These are phyloP conservation scores for Agrostemma githago DNA, from an alignment of 148 eudicot genomes.

Conservation along the genomic window DNA sequence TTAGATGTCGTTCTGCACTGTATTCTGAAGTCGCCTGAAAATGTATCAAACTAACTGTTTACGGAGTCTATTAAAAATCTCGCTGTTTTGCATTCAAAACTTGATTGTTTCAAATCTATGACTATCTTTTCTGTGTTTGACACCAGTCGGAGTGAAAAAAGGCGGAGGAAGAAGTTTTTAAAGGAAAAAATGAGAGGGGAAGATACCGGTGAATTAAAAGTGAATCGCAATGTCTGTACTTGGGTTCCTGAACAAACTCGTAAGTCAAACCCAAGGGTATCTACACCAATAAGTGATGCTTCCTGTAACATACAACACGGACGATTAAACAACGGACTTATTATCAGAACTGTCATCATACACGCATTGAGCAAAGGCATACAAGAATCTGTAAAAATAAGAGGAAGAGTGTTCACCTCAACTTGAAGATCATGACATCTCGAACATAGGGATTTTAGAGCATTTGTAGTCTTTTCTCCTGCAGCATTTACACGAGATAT, in stretches of 20 bases:
- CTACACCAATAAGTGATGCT: slow-evolving; percentile 71
- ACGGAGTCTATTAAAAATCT: neutral
- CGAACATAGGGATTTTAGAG: slow-evolving; percentile 88
- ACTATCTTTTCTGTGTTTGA: neutral
- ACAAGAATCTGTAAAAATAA: neutral
- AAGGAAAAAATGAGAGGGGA: neutral
- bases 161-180: too few species aligned
- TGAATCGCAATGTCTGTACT: slow-evolving; percentile 82
- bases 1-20: slow-evolving; percentile 87
- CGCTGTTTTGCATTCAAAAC: too few species aligned
- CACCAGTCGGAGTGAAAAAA: neutral
- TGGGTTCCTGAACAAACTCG: slow-evolving; percentile 88
- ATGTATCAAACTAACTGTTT: neutral
- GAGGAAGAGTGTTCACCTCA: slow-evolving; percentile 41
- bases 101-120: too few species aligned
- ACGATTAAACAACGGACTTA: neutral
- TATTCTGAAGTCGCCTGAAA: slow-evolving; percentile 93
- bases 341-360: neutral
- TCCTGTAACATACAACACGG: slow-evolving; percentile 48
- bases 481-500: slow-evolving; percentile 85
- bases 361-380: neutral
- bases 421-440: slow-evolving; percentile 91
- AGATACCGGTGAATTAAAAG: slow-evolving; percentile 70
- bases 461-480: slow-evolving; percentile 81
- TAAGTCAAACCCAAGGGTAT: slow-evolving; percentile 87